A percentile compares a stretch with the other conserved stretches of the same genome.
Evolutionary conservation across 371 early-diverging fungal species (phyloP).

Genomic region (Mucor plumbeus): DNA sequence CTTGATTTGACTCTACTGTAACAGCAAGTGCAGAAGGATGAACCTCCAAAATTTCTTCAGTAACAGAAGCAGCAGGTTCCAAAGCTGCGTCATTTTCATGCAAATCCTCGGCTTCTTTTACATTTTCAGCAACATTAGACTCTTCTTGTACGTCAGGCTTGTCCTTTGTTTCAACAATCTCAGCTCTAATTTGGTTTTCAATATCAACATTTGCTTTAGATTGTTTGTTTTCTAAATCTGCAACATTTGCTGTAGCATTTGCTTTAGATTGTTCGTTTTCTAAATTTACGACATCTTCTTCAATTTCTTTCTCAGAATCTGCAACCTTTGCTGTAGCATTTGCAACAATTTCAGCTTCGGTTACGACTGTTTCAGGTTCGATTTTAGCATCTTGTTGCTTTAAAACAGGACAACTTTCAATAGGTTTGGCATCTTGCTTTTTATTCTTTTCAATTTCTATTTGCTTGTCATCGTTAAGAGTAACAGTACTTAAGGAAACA

Average conservation of each 20-base stretch:
- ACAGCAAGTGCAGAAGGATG: background rate
- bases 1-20: background rate
- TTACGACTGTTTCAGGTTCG: background rate
- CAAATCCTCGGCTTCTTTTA: background rate
- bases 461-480: background rate
- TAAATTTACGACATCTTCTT: background rate
- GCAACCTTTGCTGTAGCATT: background rate
- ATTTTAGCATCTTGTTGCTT: background rate
- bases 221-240: too few species aligned
- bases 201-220: too few species aligned
- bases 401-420: background rate
- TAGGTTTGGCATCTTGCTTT: background rate
- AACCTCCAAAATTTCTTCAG: background rate
- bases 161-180: background rate
- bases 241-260: too few species aligned
- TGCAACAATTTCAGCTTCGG: background rate
- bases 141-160: background rate
- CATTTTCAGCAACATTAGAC: background rate
- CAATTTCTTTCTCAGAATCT: background rate
- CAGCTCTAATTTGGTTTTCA: too few species aligned
- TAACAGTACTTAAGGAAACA: too few species aligned
- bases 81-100: background rate
- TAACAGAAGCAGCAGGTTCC: background rate
- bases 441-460: background rate
- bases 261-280: too few species aligned